These are phyloP conservation scores for Teratosphaeria viscida DNA, from an alignment of 2,329 filamentous ascomycete species.

Conservation along the genomic window DNA sequence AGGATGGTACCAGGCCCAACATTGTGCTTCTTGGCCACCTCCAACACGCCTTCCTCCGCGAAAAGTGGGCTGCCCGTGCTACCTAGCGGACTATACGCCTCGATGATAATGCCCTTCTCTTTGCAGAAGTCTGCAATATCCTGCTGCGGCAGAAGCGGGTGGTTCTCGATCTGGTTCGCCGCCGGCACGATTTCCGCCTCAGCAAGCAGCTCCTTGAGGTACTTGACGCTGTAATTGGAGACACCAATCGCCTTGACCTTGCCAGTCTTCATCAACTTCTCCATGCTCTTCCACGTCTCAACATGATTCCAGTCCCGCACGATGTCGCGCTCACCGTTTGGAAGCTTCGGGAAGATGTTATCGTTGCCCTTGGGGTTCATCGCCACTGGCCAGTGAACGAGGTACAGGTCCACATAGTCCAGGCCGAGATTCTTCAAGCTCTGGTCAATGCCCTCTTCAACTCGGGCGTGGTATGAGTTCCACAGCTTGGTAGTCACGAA, in stretches of 20 bases:
- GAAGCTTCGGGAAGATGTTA: constrained; percentile 62
- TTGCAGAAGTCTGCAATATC: constrained; percentile 61
- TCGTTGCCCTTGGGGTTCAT: constrained; percentile 68
- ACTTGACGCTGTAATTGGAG: constrained; percentile 39
- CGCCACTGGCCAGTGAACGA: constrained; percentile 65
- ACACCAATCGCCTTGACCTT: constrained; percentile 42
- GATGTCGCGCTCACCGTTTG: constrained; percentile 66
- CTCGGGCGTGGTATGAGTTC: constrained; percentile 65
- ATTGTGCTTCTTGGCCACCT: constrained; percentile 40
- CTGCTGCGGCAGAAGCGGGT: constrained; percentile 57
- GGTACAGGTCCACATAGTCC: constrained; percentile 70
- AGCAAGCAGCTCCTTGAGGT: constrained; percentile 38
- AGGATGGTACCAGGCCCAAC: constrained; percentile 47
- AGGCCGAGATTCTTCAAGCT: constrained; percentile 63
- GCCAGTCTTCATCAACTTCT: constrained; percentile 45
- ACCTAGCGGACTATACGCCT: constrained; percentile 52
- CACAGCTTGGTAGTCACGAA: constrained; percentile 82
- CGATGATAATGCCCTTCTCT: constrained; percentile 57
- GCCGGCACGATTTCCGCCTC: constrained; percentile 16
- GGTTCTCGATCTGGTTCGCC: constrained; percentile 52
- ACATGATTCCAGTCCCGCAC: constrained; percentile 58
- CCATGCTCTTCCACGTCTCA: constrained; percentile 68
- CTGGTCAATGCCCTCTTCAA: constrained; percentile 60
- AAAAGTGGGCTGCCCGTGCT: constrained; percentile 40
- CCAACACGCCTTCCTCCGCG: constrained; percentile 36